A percentile compares a stretch with the other conserved stretches of the same genome.
Conservation (phyloP, 805 yeast species). For the Wickerhamomyces mucosus region DNA sequence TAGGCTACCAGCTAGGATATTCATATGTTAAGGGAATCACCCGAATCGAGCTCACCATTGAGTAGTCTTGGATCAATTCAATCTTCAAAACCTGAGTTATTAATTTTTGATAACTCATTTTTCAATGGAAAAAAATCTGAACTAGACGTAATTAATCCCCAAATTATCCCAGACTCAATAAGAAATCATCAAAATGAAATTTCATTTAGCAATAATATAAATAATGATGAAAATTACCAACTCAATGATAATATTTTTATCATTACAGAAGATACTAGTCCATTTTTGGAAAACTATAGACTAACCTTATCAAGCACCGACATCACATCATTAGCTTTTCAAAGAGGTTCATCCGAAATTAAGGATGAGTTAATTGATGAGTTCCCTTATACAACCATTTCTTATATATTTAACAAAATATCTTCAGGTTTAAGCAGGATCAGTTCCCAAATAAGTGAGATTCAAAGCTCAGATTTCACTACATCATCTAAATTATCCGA, state of each 20-base stretch:
- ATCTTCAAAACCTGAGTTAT: background rate
- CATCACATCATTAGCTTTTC: background rate
- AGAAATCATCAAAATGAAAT: no score
- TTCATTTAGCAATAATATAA: background rate
- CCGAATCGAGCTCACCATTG: no score
- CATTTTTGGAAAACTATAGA: background rate
- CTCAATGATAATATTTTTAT: background rate
- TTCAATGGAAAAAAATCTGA: background rate
- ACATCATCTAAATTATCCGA: constrained; percentile 15
- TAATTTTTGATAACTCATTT: background rate
- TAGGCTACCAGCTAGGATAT: no score
- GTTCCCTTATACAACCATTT: background rate
- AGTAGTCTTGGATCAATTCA: background rate
- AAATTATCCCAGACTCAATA: background rate
- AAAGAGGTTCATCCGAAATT: background rate
- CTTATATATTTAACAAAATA: background rate
- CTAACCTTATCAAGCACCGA: background rate
- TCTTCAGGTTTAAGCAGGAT: background rate
- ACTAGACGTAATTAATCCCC: background rate
- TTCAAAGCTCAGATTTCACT: constrained; percentile 8
- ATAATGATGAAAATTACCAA: background rate
- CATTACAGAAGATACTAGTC: background rate
- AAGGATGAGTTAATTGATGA: background rate
- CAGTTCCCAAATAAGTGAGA: background rate
- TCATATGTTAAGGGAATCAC: no score